phyloP scores from a whole-genome alignment of 495 filamentous ascomycete genomes.

The Lasiosphaeria ovina region DNA sequence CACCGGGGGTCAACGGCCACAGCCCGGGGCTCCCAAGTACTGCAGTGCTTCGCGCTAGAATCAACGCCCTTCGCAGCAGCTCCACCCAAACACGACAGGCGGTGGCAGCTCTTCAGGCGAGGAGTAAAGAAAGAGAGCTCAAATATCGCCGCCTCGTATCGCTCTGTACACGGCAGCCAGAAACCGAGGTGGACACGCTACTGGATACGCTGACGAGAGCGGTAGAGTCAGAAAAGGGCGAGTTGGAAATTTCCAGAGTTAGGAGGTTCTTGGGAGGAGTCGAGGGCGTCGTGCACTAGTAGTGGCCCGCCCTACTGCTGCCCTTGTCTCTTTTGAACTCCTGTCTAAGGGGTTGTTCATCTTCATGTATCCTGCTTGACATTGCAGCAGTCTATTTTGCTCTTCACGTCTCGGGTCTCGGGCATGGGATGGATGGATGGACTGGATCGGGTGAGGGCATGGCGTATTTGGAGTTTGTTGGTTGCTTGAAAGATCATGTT shows the following conservation, averaged over 20 bases:
- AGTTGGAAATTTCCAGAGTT: conserved; percentile 67
- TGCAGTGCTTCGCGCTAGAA: conserved; percentile 41
- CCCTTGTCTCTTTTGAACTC: background rate
- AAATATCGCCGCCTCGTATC: conserved; percentile 69
- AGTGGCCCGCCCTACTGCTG: background rate
- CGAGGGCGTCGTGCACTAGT: conserved; percentile 46
- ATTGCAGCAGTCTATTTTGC: too few species aligned
- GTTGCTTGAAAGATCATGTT: background rate
- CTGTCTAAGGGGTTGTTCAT: background rate
- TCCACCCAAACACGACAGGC: conserved; percentile 59
- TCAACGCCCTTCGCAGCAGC: conserved; percentile 51
- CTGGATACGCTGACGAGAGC: conserved; percentile 62
- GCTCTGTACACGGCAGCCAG: conserved; percentile 64
- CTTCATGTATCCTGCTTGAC: background rate
- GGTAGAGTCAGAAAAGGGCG: conserved; percentile 70
- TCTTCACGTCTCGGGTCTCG: too few species aligned
- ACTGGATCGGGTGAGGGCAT: background rate
- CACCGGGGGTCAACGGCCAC: conserved; percentile 12
- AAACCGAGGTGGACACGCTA: conserved; percentile 61
- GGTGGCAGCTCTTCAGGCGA: conserved; percentile 53
- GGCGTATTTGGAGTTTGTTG: background rate
- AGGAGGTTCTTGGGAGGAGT: conserved; percentile 72
- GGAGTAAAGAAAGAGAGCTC: conserved; percentile 63
- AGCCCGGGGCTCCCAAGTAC: conserved; percentile 34
- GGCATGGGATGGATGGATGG: background rate